A percentile compares a stretch with the other conserved stretches of the same genome.
These are phyloP conservation scores for Myochromella boudieri DNA, from an alignment of 768 basidiomycete genomes.

Conservation along the genomic window DNA sequence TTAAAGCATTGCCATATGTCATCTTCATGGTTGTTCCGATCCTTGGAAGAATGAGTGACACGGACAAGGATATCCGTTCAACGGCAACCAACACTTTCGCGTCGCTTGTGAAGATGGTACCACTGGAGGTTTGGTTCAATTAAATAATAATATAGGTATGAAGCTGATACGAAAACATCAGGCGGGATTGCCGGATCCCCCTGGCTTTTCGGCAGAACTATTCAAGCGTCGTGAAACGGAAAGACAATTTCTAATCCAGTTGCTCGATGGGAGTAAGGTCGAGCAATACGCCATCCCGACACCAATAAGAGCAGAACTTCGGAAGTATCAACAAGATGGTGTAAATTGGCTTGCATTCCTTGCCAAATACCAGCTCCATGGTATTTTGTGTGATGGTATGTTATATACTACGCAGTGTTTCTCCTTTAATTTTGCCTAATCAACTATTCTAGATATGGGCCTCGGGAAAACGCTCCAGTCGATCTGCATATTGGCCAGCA, in stretches of 20 bases:
- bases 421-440: not conserved
- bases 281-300: constrained; percentile 88
- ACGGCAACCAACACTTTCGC: constrained; percentile 98
- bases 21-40: constrained; percentile 96
- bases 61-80: constrained; percentile 87
- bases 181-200: constrained; percentile 97
- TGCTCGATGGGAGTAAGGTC: constrained; percentile 94
- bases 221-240: constrained; percentile 84
- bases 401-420: not conserved
- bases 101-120: constrained; percentile 96
- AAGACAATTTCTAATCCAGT: constrained; percentile 87
- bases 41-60: constrained; percentile 95
- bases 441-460: constrained; percentile 80
- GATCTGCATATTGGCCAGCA: constrained; percentile 94
- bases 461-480: constrained; percentile 97
- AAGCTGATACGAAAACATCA: constrained; percentile 26
- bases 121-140: constrained; percentile 73
- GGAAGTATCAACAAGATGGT: constrained; percentile 97
- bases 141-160: not conserved
- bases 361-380: constrained; percentile 96
- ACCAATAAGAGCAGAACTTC: constrained; percentile 87
- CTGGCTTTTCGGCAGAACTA: constrained; percentile 86
- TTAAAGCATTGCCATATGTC: constrained; percentile 94
- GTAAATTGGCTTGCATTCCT: constrained; percentile 99
- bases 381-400: constrained; percentile 95